phyloP scores from a whole-genome alignment of 805 yeast genomes.

The Kurtzmaniella fragi region DNA sequence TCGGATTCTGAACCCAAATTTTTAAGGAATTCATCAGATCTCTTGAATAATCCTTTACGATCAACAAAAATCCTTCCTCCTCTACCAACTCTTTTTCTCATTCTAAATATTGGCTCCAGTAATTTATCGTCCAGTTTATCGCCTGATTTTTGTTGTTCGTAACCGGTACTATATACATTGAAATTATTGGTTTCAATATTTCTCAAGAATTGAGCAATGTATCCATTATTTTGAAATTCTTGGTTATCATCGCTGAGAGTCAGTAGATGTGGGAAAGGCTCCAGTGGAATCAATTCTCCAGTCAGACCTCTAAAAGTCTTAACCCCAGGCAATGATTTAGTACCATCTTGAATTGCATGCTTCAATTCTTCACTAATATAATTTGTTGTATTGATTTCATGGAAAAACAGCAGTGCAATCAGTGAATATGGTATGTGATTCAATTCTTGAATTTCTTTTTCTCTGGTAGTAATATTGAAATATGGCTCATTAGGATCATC shows the following conservation, averaged over 20 bases:
- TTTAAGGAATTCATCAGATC: slow-evolving; percentile 30
- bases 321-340: slow-evolving; percentile 39
- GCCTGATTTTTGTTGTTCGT: slow-evolving; percentile 16
- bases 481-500: slow-evolving; percentile 84
- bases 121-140: slow-evolving; percentile 22
- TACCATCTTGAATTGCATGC: slow-evolving; percentile 41
- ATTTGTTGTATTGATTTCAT: slow-evolving; percentile 59
- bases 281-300: slow-evolving; percentile 46
- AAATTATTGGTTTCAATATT: slow-evolving; percentile 36
- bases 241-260: slow-evolving; percentile 22
- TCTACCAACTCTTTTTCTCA: slow-evolving; percentile 75
- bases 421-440: slow-evolving; percentile 77
- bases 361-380: slow-evolving; percentile 39
- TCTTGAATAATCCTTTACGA: slow-evolving; percentile 50
- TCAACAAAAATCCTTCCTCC: slow-evolving; percentile 69
- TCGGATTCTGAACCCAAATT: slow-evolving; percentile 20
- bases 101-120: slow-evolving; percentile 51
- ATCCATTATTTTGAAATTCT: slow-evolving; percentile 19
- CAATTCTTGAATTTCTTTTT: slow-evolving; percentile 43
- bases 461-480: slow-evolving; percentile 58
- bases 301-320: slow-evolving; percentile 44
- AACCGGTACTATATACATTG: slow-evolving; percentile 36
- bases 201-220: slow-evolving; percentile 33
- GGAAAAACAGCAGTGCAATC: slow-evolving; percentile 59
- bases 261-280: slow-evolving; percentile 46